These are phyloP conservation scores for Cordyceps militaris DNA, from an alignment of 2,329 filamentous ascomycete genomes.

Conservation along the genomic window DNA sequence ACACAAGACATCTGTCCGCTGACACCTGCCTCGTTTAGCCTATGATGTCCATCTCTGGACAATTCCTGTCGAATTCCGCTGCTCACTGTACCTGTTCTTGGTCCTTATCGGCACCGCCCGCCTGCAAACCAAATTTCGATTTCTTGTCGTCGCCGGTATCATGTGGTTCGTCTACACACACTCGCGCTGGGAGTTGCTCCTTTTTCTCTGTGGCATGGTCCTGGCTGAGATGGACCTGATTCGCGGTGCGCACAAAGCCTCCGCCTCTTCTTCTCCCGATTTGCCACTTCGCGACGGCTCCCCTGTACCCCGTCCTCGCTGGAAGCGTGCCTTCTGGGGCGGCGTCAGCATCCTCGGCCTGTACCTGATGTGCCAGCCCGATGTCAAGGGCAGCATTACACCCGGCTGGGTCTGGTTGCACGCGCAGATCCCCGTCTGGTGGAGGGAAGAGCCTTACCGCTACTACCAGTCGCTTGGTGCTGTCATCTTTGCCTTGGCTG, in stretches of 20 bases:
- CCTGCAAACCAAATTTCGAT: slow-evolving; percentile 35
- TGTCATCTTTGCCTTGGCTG: slow-evolving; percentile 43
- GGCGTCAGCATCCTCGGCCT: slow-evolving; percentile 41
- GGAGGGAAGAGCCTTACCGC: slow-evolving; percentile 41
- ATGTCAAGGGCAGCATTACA: slow-evolving; percentile 36
- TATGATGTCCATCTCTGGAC: slow-evolving; percentile 58
- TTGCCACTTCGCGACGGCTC: slow-evolving; percentile 21
- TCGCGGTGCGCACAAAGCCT: slow-evolving; percentile 36
- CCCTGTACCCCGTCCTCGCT: background rate
- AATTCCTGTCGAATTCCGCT: slow-evolving; percentile 54
- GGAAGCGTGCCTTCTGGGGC: slow-evolving; percentile 29
- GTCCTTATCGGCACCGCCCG: slow-evolving; percentile 43
- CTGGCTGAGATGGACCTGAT: slow-evolving; percentile 49
- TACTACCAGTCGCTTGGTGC: slow-evolving; percentile 52
- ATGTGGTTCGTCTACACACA: slow-evolving; percentile 39
- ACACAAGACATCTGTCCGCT: slow-evolving; percentile 19
- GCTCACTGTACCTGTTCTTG: slow-evolving; percentile 51
- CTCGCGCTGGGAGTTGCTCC: slow-evolving; percentile 47
- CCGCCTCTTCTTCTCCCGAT: background rate
- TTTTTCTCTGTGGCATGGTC: slow-evolving; percentile 48
- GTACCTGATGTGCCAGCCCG: slow-evolving; percentile 41
- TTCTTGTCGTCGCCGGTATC: slow-evolving; percentile 34
- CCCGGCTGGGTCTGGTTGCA: slow-evolving; percentile 46
- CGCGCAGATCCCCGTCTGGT: slow-evolving; percentile 42
- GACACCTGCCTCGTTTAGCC: slow-evolving; percentile 19